Evolutionary conservation across 441 rosid genomes (phyloP), one percentile per base, ranked within the genome.

Genomic region (Syzygium syzygioides): DNA sequence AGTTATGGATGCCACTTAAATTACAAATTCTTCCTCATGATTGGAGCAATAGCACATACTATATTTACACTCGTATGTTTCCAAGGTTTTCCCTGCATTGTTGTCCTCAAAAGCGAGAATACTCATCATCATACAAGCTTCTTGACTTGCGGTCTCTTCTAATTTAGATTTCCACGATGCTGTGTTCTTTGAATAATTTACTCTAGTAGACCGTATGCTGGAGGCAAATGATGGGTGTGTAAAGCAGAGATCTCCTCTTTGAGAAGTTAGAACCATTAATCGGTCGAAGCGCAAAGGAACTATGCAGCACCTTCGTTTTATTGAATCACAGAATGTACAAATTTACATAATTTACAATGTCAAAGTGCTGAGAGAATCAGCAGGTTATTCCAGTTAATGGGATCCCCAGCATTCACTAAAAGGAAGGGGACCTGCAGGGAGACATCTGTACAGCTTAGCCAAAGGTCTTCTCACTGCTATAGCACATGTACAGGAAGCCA

Each of bases 401-500:
- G 80, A 32, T 53, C 88, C 88, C 66, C 57, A 52, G 55, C 55
- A 87, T 66, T 30, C 32, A 66, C 84, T 41, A 55, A 87, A 62
- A 53, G 80, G 57, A 54, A 87, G 55, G 57, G 57, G 56, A 48
- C 55, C 34, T 28, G 79, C 76, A 57, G 25, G 55, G 13, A n/a
- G 28, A 4, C 32, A 25, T 59, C 19, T n/a, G 14, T 76, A 76
- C 88, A 34, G 32, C 55, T 79, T 41, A 89, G 86, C 90, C 90
- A 28, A 89, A 89, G 54, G 90, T 89, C 80, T 89, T 89, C 88
- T 89, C 90, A 41, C 57, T 89, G 90, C 90, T 89, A 52, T 89
- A 89, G 79, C 90, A 89, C 90, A 89, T 89, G 90, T 89, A 89
- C 88, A 89, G 88, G 55, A 89, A 89, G 57, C 90, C 90, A 83